Conservation (phyloP, 192 early-diverging fungal genomes). For the Coemansia sp. region DNA sequence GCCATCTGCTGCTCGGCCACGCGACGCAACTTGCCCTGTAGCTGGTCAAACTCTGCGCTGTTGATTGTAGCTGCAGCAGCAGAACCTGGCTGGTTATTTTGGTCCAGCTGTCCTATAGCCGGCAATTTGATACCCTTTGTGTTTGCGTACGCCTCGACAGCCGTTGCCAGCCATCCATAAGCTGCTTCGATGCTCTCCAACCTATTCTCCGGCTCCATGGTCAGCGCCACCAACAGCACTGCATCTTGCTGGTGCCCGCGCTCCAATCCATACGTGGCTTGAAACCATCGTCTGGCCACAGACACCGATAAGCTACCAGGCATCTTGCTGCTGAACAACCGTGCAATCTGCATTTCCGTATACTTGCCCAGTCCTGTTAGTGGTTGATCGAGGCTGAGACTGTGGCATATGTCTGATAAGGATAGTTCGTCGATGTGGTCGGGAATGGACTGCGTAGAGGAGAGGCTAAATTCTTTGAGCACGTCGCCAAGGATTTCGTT, state of each 20-base stretch:
- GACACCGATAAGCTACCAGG: slow-evolving; percentile 86
- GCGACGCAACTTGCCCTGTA: slow-evolving; percentile 69
- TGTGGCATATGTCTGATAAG: slow-evolving; percentile 80
- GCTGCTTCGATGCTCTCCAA: slow-evolving; percentile 73
- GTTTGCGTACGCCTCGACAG: slow-evolving; percentile 72
- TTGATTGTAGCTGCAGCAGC: slow-evolving; percentile 67
- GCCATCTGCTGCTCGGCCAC: slow-evolving; percentile 79
- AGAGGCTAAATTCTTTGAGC: slow-evolving; percentile 86
- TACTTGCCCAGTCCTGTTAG: slow-evolving; percentile 73
- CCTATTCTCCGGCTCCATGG: slow-evolving; percentile 82
- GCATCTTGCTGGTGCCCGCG: slow-evolving; percentile 74
- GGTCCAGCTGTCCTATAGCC: background rate
- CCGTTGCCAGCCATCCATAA: slow-evolving; percentile 74
- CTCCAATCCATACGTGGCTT: slow-evolving; percentile 59
- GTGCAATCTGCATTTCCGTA: slow-evolving; percentile 71
- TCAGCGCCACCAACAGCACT: slow-evolving; percentile 74
- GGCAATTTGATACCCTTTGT: slow-evolving; percentile 63
- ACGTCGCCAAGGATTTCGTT: slow-evolving; percentile 97
- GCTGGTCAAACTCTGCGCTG: slow-evolving; percentile 80
- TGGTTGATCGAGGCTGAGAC: slow-evolving; percentile 60
- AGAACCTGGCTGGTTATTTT: background rate
- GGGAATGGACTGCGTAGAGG: slow-evolving; percentile 66
- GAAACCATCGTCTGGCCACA: slow-evolving; percentile 64
- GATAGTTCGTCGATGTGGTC: slow-evolving; percentile 89
- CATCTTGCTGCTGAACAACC: slow-evolving; percentile 89